Conservation (phyloP, 768 basidiomycete species). For the Antrodiella citrinella region DNA sequence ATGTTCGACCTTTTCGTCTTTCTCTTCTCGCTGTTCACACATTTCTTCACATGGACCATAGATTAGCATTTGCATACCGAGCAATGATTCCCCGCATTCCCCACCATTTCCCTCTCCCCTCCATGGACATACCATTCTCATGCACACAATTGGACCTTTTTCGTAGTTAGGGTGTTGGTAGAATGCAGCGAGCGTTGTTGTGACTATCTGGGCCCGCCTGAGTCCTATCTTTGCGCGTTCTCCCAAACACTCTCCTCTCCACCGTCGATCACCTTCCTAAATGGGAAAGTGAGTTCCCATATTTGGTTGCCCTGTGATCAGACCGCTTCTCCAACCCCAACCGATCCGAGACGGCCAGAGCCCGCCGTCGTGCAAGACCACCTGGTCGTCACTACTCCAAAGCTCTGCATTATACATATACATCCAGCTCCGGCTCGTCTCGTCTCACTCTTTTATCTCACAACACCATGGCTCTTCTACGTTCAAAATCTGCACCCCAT, state of each 20-base stretch:
- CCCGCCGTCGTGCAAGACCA: background rate
- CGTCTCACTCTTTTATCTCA: conserved; percentile 1
- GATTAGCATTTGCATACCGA: background rate
- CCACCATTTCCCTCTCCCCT: background rate
- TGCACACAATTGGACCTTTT: background rate
- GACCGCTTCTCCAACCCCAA: background rate
- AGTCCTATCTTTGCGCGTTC: background rate
- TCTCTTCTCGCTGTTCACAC: background rate
- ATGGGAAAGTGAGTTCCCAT: background rate
- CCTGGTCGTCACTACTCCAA: background rate
- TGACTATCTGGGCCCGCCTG: background rate
- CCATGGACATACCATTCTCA: background rate
- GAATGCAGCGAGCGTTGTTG: background rate
- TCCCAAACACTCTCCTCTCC: background rate
- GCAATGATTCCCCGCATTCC: background rate
- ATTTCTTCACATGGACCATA: background rate
- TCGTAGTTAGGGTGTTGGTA: background rate
- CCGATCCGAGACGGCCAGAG: background rate
- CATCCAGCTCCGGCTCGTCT: background rate
- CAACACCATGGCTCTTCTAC: conserved; percentile 23
- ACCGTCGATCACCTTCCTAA: background rate
- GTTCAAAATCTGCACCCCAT: conserved; percentile 24
- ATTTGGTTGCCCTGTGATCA: background rate
- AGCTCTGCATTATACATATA: conserved; percentile 5
- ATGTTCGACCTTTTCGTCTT: background rate